Percentiles rank a stretch among this genome's conserved stretches.
These are phyloP conservation scores for Paspalum vaginatum DNA, from an alignment of 176 grass and related monocot species.

Conservation along the genomic window DNA sequence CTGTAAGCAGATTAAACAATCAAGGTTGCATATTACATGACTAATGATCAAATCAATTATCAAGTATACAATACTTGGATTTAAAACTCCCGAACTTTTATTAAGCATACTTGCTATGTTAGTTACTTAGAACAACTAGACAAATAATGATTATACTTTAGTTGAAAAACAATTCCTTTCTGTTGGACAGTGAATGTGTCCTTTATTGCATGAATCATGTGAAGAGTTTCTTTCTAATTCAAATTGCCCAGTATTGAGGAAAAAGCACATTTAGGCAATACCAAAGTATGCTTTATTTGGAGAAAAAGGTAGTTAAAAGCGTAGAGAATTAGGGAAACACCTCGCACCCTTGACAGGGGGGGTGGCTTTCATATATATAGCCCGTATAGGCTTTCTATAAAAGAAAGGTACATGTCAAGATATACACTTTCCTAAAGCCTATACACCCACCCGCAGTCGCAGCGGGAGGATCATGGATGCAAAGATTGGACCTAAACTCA, in stretches of 20 bases:
- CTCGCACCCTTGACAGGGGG: no score
- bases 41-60: background rate
- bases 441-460: no score
- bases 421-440: no score
- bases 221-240: conserved; percentile 1
- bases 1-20: conserved; percentile 6
- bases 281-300: background rate
- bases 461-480: no score
- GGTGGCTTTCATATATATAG: no score
- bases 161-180: background rate
- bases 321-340: no score
- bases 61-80: background rate
- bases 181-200: background rate
- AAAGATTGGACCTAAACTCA: no score
- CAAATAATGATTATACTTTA: background rate
- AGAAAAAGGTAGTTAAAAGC: background rate
- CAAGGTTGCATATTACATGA: background rate
- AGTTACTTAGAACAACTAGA: background rate
- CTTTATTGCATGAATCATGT: background rate
- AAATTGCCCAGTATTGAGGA: background rate
- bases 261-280: background rate
- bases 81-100: background rate
- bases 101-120: background rate
- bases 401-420: no score
- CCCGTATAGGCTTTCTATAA: no score